Evolutionary conservation across 495 filamentous ascomycete genomes (phyloP).

Genomic region (Ascodesmis nigricans): DNA sequence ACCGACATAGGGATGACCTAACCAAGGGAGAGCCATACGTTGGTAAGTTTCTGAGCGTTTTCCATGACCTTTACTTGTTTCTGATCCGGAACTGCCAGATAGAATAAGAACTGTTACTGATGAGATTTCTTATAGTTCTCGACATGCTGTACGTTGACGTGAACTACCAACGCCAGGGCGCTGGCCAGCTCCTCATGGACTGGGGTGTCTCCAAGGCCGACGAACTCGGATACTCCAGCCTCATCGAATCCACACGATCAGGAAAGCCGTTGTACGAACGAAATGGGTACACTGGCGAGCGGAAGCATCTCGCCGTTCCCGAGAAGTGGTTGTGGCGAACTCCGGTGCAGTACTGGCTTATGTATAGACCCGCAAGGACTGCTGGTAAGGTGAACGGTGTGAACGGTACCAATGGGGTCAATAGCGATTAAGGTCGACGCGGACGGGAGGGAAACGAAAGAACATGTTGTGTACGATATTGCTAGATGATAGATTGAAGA

Average conservation of each 20-base stretch:
- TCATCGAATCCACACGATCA: not conserved
- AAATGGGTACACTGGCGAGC: not conserved
- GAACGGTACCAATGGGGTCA: not conserved
- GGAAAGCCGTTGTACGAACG: not conserved
- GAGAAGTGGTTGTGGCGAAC: not conserved
- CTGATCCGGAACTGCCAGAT: too few relatives aligned
- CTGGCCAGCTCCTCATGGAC: not conserved
- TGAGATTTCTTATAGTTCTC: not conserved
- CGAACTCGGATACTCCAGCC: not conserved
- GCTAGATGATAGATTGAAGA: too few relatives aligned
- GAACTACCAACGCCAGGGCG: not conserved
- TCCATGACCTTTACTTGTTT: too few relatives aligned
- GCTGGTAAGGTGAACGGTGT: too few relatives aligned
- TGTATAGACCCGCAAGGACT: not conserved
- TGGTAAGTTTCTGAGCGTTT: too few relatives aligned
- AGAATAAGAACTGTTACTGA: too few relatives aligned
- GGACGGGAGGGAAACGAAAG: too few relatives aligned
- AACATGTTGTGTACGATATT: too few relatives aligned
- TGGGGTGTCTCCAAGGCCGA: not conserved
- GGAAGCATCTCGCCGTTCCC: not conserved
- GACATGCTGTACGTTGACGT: not conserved
- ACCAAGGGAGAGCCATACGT: not conserved
- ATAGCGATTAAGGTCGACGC: too few relatives aligned
- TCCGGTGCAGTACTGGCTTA: not conserved
- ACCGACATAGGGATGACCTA: not conserved